phyloP scores from a whole-genome alignment of 2,329 filamentous ascomycete species.

The Dactylellina sp. region DNA sequence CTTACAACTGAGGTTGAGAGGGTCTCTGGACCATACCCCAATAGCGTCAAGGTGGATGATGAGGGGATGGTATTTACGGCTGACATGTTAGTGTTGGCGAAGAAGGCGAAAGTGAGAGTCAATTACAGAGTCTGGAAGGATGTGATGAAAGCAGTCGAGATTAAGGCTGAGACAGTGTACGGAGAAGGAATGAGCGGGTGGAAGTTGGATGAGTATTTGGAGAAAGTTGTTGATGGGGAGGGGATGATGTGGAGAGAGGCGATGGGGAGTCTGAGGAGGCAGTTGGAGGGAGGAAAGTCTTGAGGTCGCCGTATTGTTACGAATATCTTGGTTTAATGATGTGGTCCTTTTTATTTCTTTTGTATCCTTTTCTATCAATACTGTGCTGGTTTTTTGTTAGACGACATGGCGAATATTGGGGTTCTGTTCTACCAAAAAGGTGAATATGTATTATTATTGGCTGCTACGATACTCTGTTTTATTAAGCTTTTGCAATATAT shows the following conservation, averaged over 20 bases:
- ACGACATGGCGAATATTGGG: not conserved
- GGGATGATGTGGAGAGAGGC: conserved; percentile 50
- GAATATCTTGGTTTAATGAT: not conserved
- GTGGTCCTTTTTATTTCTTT: not conserved
- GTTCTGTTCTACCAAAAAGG: not conserved
- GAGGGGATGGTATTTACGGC: conserved; percentile 71
- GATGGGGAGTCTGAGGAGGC: conserved; percentile 43
- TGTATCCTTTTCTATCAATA: not conserved
- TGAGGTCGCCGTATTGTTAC: not conserved
- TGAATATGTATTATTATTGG: no score
- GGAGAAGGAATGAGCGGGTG: conserved; percentile 80
- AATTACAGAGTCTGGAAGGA: conserved; percentile 68
- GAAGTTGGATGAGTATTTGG: conserved; percentile 79
- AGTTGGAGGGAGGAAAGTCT: conserved; percentile 22
- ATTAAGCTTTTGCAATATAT: conserved; percentile 1
- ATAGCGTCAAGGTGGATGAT: conserved; percentile 74
- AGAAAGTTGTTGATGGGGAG: conserved; percentile 63
- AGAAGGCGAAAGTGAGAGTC: conserved; percentile 75
- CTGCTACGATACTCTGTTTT: not conserved
- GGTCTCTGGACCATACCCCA: conserved; percentile 74
- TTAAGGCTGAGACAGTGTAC: conserved; percentile 76
- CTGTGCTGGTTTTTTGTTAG: not conserved
- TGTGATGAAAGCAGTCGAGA: conserved; percentile 69
- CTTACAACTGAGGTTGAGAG: conserved; percentile 73
- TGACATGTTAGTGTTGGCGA: conserved; percentile 74